Evolutionary conservation across 495 filamentous ascomycete genomes (phyloP).

Genomic region (Achaetomiella virescens): DNA sequence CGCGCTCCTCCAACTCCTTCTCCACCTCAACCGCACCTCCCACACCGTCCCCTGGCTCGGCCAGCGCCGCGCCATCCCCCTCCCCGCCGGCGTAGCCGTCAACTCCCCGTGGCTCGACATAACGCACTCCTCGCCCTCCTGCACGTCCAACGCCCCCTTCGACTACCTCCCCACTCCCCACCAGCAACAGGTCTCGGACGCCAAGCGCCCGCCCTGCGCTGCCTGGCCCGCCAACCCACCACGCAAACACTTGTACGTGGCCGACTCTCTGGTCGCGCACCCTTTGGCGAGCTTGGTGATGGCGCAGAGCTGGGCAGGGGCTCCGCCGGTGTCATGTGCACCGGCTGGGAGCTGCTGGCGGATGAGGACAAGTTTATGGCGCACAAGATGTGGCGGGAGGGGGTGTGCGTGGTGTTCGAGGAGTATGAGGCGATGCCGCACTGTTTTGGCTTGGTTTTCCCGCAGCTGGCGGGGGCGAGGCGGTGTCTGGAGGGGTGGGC

Average conservation of each 20-base stretch:
- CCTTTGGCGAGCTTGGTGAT: slow-evolving; percentile 69
- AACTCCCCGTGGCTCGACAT: slow-evolving; percentile 75
- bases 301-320: slow-evolving; percentile 58
- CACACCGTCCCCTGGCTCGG: slow-evolving; percentile 60
- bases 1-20: slow-evolving; percentile 64
- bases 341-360: slow-evolving; percentile 73
- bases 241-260: slow-evolving; percentile 61
- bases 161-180: slow-evolving; percentile 64
- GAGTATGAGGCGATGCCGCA: slow-evolving; percentile 89
- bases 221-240: slow-evolving; percentile 71
- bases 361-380: slow-evolving; percentile 67
- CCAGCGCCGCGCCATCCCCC: slow-evolving; percentile 43
- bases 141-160: slow-evolving; percentile 52
- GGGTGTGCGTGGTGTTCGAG: slow-evolving; percentile 61
- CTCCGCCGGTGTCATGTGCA: slow-evolving; percentile 66
- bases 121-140: slow-evolving; percentile 65
- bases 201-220: slow-evolving; percentile 47
- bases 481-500: slow-evolving; percentile 52
- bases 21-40: slow-evolving; percentile 55
- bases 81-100: slow-evolving; percentile 64
- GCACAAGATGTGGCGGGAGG: slow-evolving; percentile 50
- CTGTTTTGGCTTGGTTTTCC: slow-evolving; percentile 64
- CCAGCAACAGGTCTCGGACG: slow-evolving; percentile 24
- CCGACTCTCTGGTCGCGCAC: slow-evolving; percentile 57
- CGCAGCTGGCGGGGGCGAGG: slow-evolving; percentile 38